A percentile compares a stretch with the other conserved stretches of the same genome.
These are phyloP conservation scores for Camelina neglecta DNA, from an alignment of 345 rosid genomes.

Conservation along the genomic window DNA sequence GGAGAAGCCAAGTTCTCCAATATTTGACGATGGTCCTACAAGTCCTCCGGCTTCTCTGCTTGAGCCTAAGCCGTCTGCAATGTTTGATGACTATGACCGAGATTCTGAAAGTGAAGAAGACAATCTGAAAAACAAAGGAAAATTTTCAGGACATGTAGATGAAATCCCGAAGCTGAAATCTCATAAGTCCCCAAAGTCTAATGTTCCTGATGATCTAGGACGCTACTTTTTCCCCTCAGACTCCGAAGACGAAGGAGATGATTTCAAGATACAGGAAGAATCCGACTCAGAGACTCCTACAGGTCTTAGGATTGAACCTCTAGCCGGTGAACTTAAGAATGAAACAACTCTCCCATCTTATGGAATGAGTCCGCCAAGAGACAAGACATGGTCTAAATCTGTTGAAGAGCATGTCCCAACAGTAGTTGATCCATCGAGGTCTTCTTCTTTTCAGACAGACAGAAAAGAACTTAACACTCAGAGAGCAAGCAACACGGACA, in stretches of 20 bases:
- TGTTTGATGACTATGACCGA: constrained; percentile 63
- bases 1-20: constrained; percentile 42
- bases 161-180: constrained; percentile 36
- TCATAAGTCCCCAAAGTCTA: constrained; percentile 34
- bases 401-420: constrained; percentile 43
- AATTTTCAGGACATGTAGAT: constrained; percentile 20
- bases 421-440: constrained; percentile 40
- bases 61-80: constrained; percentile 49
- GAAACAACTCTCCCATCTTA: constrained; percentile 58
- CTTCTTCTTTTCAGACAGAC: constrained; percentile 42
- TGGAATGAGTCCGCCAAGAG: constrained; percentile 43
- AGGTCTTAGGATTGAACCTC: constrained; percentile 51
- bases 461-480: constrained; percentile 44
- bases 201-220: constrained; percentile 43
- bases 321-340: constrained; percentile 62
- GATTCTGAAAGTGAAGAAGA: constrained; percentile 66
- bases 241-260: constrained; percentile 45
- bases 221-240: constrained; percentile 42
- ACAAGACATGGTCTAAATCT: constrained; percentile 41
- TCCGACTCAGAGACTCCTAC: constrained; percentile 48
- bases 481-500: constrained; percentile 39
- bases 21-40: constrained; percentile 51
- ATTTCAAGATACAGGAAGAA: constrained; percentile 42
- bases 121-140: constrained; percentile 8
- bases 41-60: constrained; percentile 51